A percentile compares a stretch with the other conserved stretches of the same genome.
phyloP scores from a whole-genome alignment of 805 yeast species.

The Yarrowia osloensis region DNA sequence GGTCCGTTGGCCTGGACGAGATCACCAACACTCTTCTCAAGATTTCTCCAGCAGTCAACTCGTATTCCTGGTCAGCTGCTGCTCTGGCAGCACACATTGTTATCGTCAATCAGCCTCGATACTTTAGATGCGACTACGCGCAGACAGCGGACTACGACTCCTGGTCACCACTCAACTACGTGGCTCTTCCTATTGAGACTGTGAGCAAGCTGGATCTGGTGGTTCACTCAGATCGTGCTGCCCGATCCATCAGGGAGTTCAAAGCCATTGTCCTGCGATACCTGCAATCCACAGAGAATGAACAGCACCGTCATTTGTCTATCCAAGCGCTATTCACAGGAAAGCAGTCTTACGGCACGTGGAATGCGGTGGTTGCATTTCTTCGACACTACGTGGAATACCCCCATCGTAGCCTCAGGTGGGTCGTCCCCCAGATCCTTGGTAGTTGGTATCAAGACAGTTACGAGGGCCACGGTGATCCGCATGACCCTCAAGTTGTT shows the following conservation, averaged over 20 bases:
- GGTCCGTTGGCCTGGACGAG: neutral
- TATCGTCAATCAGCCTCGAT: neutral
- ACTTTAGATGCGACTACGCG: constrained; percentile 16
- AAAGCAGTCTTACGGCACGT: constrained; percentile 5
- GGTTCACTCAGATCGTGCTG: neutral
- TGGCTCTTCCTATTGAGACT: constrained; percentile 4
- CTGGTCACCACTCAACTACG: constrained; percentile 27
- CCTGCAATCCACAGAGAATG: neutral
- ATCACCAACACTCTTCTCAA: neutral
- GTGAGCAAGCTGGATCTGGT: constrained; percentile 4
- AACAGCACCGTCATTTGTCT: constrained; percentile 2
- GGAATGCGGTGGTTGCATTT: constrained; percentile 18
- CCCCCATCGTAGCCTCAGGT: constrained; percentile 2
- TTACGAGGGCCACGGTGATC: neutral
- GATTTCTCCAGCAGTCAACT: neutral
- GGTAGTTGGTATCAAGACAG: neutral
- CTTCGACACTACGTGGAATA: constrained; percentile 7
- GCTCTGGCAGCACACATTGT: constrained; percentile 2
- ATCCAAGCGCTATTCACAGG: neutral
- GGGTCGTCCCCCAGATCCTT: constrained; percentile 15
- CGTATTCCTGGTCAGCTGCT: constrained; percentile 12
- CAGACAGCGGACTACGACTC: constrained; percentile 24
- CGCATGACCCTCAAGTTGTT: neutral
- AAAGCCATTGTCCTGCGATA: neutral
- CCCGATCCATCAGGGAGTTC: constrained; percentile 7